These are phyloP conservation scores for Euphorbia peplus DNA, from an alignment of 345 rosid genomes.

Conservation along the genomic window DNA sequence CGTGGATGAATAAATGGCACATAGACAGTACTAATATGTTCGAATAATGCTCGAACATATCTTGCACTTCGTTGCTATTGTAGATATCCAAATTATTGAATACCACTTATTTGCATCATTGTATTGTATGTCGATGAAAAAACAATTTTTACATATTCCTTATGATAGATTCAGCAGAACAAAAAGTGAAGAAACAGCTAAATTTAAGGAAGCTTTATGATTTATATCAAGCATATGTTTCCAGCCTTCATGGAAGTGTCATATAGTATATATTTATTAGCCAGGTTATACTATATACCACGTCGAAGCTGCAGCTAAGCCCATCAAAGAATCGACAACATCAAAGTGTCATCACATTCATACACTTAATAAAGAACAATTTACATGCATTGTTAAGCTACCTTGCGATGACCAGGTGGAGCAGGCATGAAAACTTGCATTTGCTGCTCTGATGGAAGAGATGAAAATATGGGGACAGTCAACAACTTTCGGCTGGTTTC, in stretches of 20 bases:
- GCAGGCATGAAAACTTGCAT: constrained; percentile 73
- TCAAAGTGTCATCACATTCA: neutral
- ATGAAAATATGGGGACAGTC: constrained; percentile 68
- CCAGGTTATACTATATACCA: neutral
- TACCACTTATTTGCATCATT: neutral
- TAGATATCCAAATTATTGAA: neutral
- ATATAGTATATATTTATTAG: neutral
- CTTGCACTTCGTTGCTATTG: neutral
- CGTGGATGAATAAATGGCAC: neutral
- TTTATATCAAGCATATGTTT: neutral
- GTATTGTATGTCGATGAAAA: neutral
- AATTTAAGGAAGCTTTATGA: neutral
- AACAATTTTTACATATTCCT: neutral
- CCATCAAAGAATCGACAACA: neutral
- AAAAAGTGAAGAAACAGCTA: neutral
- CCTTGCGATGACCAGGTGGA: constrained; percentile 75
- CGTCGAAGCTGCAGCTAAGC: neutral
- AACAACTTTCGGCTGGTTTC: constrained; percentile 52
- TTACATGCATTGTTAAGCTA: constrained; percentile 23
- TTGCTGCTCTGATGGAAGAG: constrained; percentile 92
- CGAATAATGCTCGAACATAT: neutral
- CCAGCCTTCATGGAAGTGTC: neutral
- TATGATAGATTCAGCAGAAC: neutral
- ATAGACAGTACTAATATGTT: neutral
- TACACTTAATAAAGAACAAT: constrained; percentile 2